phyloP scores from a whole-genome alignment of 2,329 filamentous ascomycete genomes.

The Claviceps sp. region DNA sequence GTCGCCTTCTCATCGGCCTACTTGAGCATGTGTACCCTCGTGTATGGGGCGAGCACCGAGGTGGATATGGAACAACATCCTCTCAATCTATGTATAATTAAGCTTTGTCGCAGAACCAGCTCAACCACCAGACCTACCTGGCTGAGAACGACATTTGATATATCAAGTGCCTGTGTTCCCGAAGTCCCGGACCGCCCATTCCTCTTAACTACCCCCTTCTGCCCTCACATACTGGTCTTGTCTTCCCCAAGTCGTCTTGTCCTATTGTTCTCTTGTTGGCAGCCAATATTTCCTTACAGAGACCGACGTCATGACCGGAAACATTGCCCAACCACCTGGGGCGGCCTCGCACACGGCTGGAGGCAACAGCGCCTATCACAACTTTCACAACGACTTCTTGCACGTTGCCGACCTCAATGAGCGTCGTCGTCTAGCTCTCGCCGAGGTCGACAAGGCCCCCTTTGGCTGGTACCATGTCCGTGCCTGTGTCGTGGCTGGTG shows the following conservation, averaged over 20 bases:
- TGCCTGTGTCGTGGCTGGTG: constrained; percentile 63
- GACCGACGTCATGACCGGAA: constrained; percentile 2
- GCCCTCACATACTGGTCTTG: not conserved
- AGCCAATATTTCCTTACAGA: not conserved
- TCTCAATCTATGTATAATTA: not conserved
- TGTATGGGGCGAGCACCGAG: not conserved
- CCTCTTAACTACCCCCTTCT: not conserved
- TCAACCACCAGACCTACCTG: no score
- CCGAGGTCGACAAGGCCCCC: constrained; percentile 68
- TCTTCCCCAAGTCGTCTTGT: not conserved
- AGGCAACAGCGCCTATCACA: constrained; percentile 60
- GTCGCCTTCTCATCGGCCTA: not conserved
- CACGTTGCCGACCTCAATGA: constrained; percentile 60
- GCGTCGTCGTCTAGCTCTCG: constrained; percentile 63
- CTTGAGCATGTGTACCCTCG: not conserved
- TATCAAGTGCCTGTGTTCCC: not conserved
- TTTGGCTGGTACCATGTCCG: constrained; percentile 79
- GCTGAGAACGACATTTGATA: not conserved
- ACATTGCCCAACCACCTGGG: constrained; percentile 4
- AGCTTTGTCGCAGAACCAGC: not conserved
- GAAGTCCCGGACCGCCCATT: not conserved
- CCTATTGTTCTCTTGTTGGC: not conserved
- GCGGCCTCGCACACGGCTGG: constrained; percentile 37
- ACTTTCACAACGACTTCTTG: constrained; percentile 62
- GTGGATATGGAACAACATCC: not conserved